Conservation (phyloP, 371 early-diverging fungal species). For the Cokeromyces recurvatus region DNA sequence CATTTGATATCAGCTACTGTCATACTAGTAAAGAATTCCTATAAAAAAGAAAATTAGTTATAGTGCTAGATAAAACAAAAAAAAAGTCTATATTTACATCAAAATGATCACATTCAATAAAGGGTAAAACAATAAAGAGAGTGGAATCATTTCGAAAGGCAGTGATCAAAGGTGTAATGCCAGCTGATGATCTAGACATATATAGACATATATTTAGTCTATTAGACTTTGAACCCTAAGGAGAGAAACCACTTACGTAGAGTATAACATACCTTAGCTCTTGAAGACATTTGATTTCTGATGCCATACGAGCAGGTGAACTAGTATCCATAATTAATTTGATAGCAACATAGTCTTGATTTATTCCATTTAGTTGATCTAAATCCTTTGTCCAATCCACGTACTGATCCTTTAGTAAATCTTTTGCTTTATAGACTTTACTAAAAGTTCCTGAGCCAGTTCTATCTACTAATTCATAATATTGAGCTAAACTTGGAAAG, state of each 20-base stretch:
- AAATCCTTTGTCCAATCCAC: not conserved
- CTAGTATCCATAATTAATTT: constrained; percentile 88
- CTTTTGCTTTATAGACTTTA: constrained; percentile 89
- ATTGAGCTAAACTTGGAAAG: constrained; percentile 48
- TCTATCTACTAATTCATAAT: constrained; percentile 62
- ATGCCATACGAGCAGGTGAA: constrained; percentile 72
- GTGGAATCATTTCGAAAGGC: constrained; percentile 76
- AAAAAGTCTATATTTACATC: constrained; percentile 47
- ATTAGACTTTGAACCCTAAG: too few relatives aligned
- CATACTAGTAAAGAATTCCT: constrained; percentile 27
- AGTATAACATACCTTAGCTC: constrained; percentile 51
- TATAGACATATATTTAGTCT: too few relatives aligned
- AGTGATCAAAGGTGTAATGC: constrained; percentile 73
- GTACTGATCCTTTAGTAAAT: constrained; percentile 57
- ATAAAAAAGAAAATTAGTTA: not conserved
- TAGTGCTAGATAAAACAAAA: too few relatives aligned
- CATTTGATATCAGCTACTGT: constrained; percentile 69
- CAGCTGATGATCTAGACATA: constrained; percentile 12
- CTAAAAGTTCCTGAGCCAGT: constrained; percentile 89
- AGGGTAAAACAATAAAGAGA: constrained; percentile 79
- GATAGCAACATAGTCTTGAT: constrained; percentile 69
- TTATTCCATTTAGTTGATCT: constrained; percentile 3
- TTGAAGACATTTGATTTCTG: constrained; percentile 77
- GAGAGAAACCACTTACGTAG: too few relatives aligned
- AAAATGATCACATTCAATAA: constrained; percentile 79